Evolutionary conservation across 148 eudicot species (phyloP).

Genomic region (Fagopyrum homotropicum): DNA sequence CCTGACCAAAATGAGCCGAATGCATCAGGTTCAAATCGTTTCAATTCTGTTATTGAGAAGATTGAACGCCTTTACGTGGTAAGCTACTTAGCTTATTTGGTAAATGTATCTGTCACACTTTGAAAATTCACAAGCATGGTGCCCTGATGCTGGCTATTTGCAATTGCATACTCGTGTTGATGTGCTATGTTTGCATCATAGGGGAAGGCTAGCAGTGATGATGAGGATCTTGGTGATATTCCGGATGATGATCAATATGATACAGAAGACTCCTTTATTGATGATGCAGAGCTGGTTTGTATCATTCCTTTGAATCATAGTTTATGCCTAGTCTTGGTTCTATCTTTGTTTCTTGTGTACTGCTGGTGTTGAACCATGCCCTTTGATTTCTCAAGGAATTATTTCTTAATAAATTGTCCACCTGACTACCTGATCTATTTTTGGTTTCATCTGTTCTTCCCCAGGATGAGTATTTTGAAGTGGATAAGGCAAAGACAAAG

Average conservation of each 20-base stretch:
- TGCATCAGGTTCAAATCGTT: slow-evolving; percentile 62
- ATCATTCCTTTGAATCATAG: background rate
- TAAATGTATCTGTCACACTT: slow-evolving; percentile 4
- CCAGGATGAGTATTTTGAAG: slow-evolving; percentile 82
- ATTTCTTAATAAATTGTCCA: background rate
- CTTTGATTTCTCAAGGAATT: background rate
- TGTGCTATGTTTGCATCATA: slow-evolving; percentile 13
- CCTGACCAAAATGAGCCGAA: slow-evolving; percentile 48
- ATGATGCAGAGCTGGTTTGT: slow-evolving; percentile 90
- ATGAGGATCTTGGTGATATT: slow-evolving; percentile 79
- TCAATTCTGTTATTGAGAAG: slow-evolving; percentile 85
- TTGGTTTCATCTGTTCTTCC: background rate
- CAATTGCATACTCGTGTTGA: background rate
- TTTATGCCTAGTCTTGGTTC: background rate
- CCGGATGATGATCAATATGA: slow-evolving; percentile 99
- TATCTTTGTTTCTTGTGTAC: background rate
- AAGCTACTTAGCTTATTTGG: slow-evolving; percentile 16
- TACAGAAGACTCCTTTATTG: slow-evolving; percentile 97
- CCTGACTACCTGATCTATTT: background rate
- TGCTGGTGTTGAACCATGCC: background rate
- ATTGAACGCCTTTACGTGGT: slow-evolving; percentile 96
- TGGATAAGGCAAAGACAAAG: slow-evolving; percentile 89
- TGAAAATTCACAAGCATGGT: background rate
- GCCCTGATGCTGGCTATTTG: background rate
- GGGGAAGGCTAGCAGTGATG: slow-evolving; percentile 94